Conservation (phyloP, 441 rosid species). For the Adansonia madagascariensis region DNA sequence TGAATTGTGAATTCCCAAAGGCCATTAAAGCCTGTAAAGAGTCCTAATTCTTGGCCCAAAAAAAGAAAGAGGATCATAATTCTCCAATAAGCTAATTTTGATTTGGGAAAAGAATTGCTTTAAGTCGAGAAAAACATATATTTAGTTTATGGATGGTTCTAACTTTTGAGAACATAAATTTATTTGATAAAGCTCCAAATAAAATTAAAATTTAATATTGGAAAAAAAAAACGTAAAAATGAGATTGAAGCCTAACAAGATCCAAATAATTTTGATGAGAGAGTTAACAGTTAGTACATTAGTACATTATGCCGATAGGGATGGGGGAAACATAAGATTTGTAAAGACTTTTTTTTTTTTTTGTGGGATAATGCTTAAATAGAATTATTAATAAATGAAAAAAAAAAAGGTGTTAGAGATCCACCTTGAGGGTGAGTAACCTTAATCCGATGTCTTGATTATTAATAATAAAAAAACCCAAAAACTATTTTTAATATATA, state of each 20-base stretch:
- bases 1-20: slow-evolving; percentile 23
- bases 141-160: neutral
- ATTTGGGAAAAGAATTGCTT: neutral
- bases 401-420: neutral
- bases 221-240: neutral
- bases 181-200: neutral
- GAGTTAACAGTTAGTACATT: neutral
- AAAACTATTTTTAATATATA: too few relatives aligned
- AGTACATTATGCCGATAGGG: too few relatives aligned
- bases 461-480: too few relatives aligned
- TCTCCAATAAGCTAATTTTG: too few relatives aligned
- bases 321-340: too few relatives aligned
- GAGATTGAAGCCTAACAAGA: neutral
- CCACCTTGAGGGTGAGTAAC: neutral
- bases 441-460: neutral
- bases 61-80: neutral
- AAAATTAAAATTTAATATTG: neutral
- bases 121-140: neutral
- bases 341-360: too few relatives aligned
- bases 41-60: neutral
- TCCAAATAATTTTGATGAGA: too few relatives aligned
- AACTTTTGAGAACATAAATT: too few relatives aligned
- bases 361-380: too few relatives aligned
- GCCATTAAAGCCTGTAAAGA: neutral
- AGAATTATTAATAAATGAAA: neutral